Base-by-base conservation (phyloP, 495 filamentous ascomycete species). In the Aspergillus diversus region DNA sequence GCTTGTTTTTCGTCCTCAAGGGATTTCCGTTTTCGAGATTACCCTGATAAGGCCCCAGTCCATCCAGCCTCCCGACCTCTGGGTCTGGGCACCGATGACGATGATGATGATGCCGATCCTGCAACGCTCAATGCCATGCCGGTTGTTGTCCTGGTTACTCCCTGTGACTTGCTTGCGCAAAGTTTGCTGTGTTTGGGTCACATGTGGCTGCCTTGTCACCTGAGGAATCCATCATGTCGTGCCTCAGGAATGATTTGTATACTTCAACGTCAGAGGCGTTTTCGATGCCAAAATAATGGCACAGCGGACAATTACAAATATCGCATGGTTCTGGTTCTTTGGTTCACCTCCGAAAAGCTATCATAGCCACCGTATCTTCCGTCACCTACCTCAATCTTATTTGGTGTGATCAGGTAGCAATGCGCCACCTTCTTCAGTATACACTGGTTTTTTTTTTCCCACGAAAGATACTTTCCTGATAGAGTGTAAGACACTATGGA, bases 241-340 rank as follows among this genome's bases (percentile, higher is more conserved):
- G 55, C 55, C 55, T 57, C 16, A 57, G 55, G 55, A 57, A 57
- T 46, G 55, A 32, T 11, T 33, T 15, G 2, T 52, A 32, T 27
- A 4, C 37, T 57, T 57, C 34, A 8, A 57, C 55, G 37, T 57
- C 55, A 57, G 55, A 39, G 55, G 55, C 55, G 51, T 54, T 34
- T 3, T 54, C 33, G 2, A 54, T 34, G 33, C 33, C 16, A 27
- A 11, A 5, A 13, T 43, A 13, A 43, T 13, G 21, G 21, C 21
- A 27, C 21, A 27, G 21, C 21, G 2, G 21, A 27, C 21, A 27
- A 27, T 27, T 27, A 27, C 21, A 27, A 27, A 27, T 27, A 27
- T 27, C 1, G 2, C 2, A 27, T 27, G 1, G 21, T 27, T 27
- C 21, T 27, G 21, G 2, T 27, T 27, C 21, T 27, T 27, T 27